Evolutionary conservation across 148 eudicot genomes (phyloP), one percentile per base, ranked within the genome.

Genomic region (Persicaria tinctoria): DNA sequence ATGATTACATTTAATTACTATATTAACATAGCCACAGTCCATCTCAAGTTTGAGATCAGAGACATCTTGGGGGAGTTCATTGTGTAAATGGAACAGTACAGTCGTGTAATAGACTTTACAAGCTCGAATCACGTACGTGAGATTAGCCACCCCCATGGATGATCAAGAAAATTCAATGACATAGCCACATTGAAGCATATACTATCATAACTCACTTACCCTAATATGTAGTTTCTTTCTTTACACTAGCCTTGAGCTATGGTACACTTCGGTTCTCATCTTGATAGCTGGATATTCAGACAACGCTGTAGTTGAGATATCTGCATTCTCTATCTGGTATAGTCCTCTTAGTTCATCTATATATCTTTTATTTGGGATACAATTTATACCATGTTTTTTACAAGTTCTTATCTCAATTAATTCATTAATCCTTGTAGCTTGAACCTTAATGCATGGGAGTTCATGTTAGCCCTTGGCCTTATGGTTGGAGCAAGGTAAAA

Each of bases 281-380:
- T 70, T 70, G 73, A 45, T 70, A 14, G 73, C 73, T 6, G 73
- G 73, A 46, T 70, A 45, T 16, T 70, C 73, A 14, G 46, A 4
- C 4, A 11, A 70, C 5, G 73, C 51, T 16, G 51, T 16, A 0
- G 73, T 70, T 3, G 49, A 70, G 9, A 20, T 70, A 14, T 46
- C 51, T 46, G 73, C 73, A 70, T 44, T 70, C 51, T 70, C 73
- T 16, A 70, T 70, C 1, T 70, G 73, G 73, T 70, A 70, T 9
- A 2, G 20, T 68, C 72, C 3, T 0, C 16, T 8, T 53, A 9
- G 10, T 53, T 8, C 57, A 9, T 8, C 10, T 1, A 8, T 9
- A 8, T 8, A 1, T 53, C 57, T 0, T 53, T 1, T 8, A 0
- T 53, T 53, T 14, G 0, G 57, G 1, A 27, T 60, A 18, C 41